Percentiles rank a stretch among this genome's conserved stretches.
These are phyloP conservation scores for Proliferodiscus dingleyae DNA, from an alignment of 2,329 filamentous ascomycete genomes.

Conservation along the genomic window DNA sequence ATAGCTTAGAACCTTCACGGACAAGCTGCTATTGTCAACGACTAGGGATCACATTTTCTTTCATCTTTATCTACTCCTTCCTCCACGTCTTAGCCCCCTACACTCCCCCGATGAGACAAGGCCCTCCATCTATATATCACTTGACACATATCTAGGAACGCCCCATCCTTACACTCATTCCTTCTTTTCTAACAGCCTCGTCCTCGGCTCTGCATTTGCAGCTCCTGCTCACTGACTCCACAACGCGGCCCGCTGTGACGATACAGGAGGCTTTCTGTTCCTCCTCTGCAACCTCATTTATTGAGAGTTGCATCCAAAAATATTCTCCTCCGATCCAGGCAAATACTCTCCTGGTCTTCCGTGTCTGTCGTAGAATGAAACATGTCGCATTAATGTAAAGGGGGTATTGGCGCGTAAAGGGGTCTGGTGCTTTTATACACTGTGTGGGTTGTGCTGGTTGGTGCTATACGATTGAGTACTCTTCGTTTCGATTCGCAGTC, in stretches of 20 bases:
- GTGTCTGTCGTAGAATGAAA: conserved; percentile 20
- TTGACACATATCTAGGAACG: conserved; percentile 15
- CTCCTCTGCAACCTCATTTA: conserved; percentile 3
- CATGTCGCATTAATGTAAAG: conserved; percentile 18
- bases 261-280: conserved; percentile 8
- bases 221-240: conserved; percentile 3
- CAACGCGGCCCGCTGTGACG: conserved; percentile 18
- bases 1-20: too few species aligned
- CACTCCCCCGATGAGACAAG: conserved; percentile 15
- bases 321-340: neutral
- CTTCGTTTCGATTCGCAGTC: conserved; percentile 21
- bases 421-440: conserved; percentile 20
- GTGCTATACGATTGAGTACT: conserved; percentile 12
- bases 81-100: conserved; percentile 10
- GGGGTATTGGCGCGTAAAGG: conserved; percentile 20
- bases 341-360: conserved; percentile 6
- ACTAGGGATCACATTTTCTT: conserved; percentile 20
- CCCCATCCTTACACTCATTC: conserved; percentile 9
- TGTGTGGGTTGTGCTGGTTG: conserved; percentile 12
- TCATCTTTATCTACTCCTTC: conserved; percentile 8
- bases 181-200: conserved; percentile 7
- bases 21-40: neutral
- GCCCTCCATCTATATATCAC: conserved; percentile 8
- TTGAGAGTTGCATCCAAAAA: conserved; percentile 5
- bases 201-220: conserved; percentile 6